phyloP scores from a whole-genome alignment of 2,329 filamentous ascomycete species.

The Neofusicoccum kwambonambiense region DNA sequence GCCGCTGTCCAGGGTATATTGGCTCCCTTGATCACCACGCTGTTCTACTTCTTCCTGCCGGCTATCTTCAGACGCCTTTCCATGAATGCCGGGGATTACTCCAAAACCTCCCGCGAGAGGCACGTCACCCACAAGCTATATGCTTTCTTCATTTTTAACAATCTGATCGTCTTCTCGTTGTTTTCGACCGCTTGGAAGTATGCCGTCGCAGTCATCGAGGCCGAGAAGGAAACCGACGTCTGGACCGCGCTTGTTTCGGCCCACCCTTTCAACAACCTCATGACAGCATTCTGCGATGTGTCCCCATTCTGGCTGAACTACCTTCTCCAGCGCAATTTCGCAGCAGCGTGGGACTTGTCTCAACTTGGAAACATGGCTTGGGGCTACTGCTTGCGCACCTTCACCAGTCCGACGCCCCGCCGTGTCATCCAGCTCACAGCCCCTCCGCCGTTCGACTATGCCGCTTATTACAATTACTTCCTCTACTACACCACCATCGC shows the following conservation, averaged over 20 bases:
- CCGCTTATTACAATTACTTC: constrained; percentile 97
- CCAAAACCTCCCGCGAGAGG: constrained; percentile 86
- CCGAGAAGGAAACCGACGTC: constrained; percentile 53
- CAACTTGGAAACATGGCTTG: constrained; percentile 82
- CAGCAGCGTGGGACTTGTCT: constrained; percentile 88
- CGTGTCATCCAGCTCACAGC: constrained; percentile 91
- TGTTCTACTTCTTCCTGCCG: constrained; percentile 83
- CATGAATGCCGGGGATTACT: constrained; percentile 79
- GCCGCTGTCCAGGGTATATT: constrained; percentile 87
- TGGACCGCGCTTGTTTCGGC: constrained; percentile 66
- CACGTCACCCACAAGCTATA: constrained; percentile 91
- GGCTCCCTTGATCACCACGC: constrained; percentile 81
- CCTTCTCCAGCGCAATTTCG: constrained; percentile 87
- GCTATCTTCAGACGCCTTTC: constrained; percentile 88
- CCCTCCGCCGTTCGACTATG: constrained; percentile 89
- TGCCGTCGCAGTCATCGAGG: constrained; percentile 62
- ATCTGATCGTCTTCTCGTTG: constrained; percentile 87
- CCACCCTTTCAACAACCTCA: constrained; percentile 62
- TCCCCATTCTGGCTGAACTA: constrained; percentile 95
- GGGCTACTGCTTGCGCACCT: constrained; percentile 81
- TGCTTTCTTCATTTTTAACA: constrained; percentile 97
- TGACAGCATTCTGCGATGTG: constrained; percentile 74
- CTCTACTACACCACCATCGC: constrained; percentile 90
- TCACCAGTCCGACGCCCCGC: constrained; percentile 82
- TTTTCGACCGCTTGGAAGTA: constrained; percentile 82